These are phyloP conservation scores for Musa itinerans DNA, from an alignment of 176 grass and related monocot genomes.

Conservation along the genomic window DNA sequence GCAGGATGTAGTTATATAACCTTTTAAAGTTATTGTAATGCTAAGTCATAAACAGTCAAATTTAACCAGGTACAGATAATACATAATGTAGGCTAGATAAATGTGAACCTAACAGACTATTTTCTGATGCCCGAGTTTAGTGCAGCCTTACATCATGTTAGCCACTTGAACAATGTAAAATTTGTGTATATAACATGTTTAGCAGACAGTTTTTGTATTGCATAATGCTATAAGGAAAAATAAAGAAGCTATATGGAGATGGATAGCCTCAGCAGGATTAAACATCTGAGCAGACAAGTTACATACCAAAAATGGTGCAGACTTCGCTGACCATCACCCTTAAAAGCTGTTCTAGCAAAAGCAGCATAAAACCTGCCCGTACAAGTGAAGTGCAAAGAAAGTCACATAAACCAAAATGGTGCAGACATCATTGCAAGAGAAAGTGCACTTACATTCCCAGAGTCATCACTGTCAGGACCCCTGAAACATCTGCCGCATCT, in stretches of 20 bases:
- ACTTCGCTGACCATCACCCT: constrained; percentile 84
- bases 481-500: constrained; percentile 71
- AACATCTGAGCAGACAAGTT: constrained; percentile 2
- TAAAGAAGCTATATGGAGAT: background rate
- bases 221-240: background rate
- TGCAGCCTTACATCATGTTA: background rate
- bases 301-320: constrained; percentile 94
- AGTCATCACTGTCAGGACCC: constrained; percentile 93
- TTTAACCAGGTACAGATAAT: background rate
- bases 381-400: constrained; percentile 6
- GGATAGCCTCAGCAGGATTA: background rate
- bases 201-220: too few species aligned
- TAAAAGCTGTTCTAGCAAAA: constrained; percentile 97
- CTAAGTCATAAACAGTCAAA: background rate
- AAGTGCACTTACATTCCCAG: constrained; percentile 84
- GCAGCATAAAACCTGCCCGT: constrained; percentile 86
- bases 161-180: background rate
- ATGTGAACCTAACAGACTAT: background rate
- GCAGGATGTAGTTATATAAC: background rate
- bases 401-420: constrained; percentile 6
- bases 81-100: background rate
- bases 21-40: background rate
- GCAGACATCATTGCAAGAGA: constrained; percentile 20
- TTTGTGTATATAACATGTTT: too few species aligned
- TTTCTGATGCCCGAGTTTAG: background rate